A percentile compares a stretch with the other conserved stretches of the same genome.
Evolutionary conservation across 345 rosid species (phyloP).

Genomic region (Adansonia digitata): DNA sequence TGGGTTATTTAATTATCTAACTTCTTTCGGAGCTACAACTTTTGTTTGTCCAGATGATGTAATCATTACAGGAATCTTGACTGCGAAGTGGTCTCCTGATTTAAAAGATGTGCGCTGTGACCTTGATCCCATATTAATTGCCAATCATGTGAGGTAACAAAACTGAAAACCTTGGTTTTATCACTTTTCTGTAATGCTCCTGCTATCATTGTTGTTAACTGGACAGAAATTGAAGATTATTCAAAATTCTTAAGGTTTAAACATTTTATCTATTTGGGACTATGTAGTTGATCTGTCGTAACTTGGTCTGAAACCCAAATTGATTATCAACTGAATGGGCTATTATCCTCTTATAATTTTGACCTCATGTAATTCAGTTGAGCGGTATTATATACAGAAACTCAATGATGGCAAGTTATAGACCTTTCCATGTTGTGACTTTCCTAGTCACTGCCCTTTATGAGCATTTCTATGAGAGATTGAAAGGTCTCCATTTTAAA

Average conservation of each 20-base stretch:
- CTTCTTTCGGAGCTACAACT: not conserved
- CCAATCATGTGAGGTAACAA: conserved; percentile 76
- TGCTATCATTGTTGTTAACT: not conserved
- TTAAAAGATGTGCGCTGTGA: conserved; percentile 87
- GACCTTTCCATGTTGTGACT: not conserved
- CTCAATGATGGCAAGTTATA: not conserved
- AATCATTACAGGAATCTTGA: conserved; percentile 76
- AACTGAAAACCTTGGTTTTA: conserved; percentile 1
- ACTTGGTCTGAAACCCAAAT: not conserved
- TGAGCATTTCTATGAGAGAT: not conserved
- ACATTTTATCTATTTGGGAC: not conserved
- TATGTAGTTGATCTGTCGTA: not conserved
- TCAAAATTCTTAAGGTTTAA: not conserved
- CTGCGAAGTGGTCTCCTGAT: conserved; percentile 95
- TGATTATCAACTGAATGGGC: not conserved
- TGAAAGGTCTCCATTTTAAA: not conserved
- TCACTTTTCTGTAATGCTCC: not conserved
- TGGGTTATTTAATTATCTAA: not conserved
- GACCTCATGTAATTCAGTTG: not conserved
- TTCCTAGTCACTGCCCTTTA: not conserved
- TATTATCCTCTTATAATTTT: not conserved
- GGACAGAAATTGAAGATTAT: not conserved
- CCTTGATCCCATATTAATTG: conserved; percentile 83
- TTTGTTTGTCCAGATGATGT: conserved; percentile 61
- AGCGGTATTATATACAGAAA: not conserved